Evolutionary conservation across 2,329 filamentous ascomycete species (phyloP), one percentile per base, ranked within the genome.

Genomic region (Pleomassaria siparia): DNA sequence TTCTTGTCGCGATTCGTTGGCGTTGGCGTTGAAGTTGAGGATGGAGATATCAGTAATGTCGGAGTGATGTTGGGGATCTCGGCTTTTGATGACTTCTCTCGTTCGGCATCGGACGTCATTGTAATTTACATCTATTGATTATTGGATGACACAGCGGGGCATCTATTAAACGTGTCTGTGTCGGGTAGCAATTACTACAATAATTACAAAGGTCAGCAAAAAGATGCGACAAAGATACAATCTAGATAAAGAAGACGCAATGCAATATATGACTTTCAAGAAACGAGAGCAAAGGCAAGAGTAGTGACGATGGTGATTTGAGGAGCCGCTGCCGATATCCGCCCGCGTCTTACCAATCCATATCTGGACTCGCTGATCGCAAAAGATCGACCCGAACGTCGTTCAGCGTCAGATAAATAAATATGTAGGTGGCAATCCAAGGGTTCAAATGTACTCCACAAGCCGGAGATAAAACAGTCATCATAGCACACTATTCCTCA

Each of bases 341-440:
- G 35, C 35, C 35, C 20, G 35, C 20, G 24, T 41, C 39, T 41
- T 41, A 41, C 39, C 39, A 41, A 41, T 41, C 39, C 20, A 12
- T 43, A n/a, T n/a, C n/a, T 21, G 6, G 36, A 40, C 15, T 10
- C 20, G n/a, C 36, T 13, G 24, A 15, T 10, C 15, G 32, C 32
- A 18, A 16, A 36, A 10, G 8, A 36, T n/a, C 8, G 15, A 40
- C 36, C 36, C 36, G 36, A 40, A 40, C 36, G 24, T 40, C 32
- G 32, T n/a, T n/a, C n/a, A n/a, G n/a, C n/a, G n/a, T n/a, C n/a
- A n/a, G n/a, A n/a, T n/a, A n/a, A n/a, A n/a, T n/a, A n/a, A n/a
- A n/a, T n/a, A n/a, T n/a, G n/a, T n/a, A n/a, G n/a, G n/a, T n/a
- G n/a, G n/a, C n/a, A n/a, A n/a, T n/a, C n/a, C n/a, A n/a, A n/a